Conservation (phyloP, 1,284 basidiomycete genomes). For the Cutaneotrichosporon sp. region DNA sequence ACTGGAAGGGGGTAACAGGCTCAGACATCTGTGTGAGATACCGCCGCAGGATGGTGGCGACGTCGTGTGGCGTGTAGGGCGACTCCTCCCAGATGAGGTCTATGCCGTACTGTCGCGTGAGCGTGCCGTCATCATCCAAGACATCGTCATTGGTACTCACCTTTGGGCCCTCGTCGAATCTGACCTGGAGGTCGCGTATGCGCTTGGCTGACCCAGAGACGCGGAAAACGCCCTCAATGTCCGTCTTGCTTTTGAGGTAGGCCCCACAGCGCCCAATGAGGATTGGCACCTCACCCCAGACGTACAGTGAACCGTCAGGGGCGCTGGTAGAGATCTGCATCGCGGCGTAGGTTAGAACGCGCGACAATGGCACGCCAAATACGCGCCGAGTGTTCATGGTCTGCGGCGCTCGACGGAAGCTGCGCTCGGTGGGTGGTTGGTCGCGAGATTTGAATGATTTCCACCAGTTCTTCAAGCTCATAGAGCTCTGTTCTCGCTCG, state of each 20-base stretch:
- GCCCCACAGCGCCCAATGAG: constrained; percentile 95
- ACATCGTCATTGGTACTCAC: constrained; percentile 57
- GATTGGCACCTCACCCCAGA: constrained; percentile 89
- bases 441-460: constrained; percentile 58
- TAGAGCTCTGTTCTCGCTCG: constrained; percentile 37
- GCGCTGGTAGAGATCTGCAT: constrained; percentile 94
- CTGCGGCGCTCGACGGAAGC: constrained; percentile 11
- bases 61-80: constrained; percentile 88
- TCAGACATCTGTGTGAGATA: constrained; percentile 95
- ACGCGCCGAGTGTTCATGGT: constrained; percentile 55
- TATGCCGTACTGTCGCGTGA: constrained; percentile 73
- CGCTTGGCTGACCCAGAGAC: constrained; percentile 89
- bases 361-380: constrained; percentile 80
- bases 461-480: constrained; percentile 77
- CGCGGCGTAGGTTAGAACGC: constrained; percentile 80
- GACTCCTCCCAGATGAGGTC: constrained; percentile 83
- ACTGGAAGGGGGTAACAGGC: constrained; percentile 50
- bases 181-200: constrained; percentile 89
- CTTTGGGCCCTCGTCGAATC: constrained; percentile 83
- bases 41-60: constrained; percentile 90
- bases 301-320: constrained; percentile 74
- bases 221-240: constrained; percentile 93
- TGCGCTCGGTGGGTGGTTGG: constrained; percentile 5
- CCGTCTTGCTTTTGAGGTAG: constrained; percentile 87
- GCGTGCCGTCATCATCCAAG: constrained; percentile 1